These are phyloP conservation scores for Cyberlindnera misumaiensis DNA, from an alignment of 805 yeast genomes.

Conservation along the genomic window DNA sequence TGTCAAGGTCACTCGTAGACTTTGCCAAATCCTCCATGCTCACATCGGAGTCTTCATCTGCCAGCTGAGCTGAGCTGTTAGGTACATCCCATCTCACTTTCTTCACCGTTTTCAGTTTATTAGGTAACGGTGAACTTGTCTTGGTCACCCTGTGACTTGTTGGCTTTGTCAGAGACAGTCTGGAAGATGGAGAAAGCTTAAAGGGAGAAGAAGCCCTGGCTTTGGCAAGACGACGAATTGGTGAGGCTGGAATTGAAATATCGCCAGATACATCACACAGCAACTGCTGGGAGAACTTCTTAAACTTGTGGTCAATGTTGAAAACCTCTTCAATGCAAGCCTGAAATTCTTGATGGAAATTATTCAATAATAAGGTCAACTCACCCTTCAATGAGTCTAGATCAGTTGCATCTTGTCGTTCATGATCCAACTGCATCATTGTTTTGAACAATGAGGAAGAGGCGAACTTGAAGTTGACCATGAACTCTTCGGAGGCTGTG, in stretches of 20 bases:
- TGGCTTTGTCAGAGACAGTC: slow-evolving; percentile 17
- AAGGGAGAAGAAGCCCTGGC: slow-evolving; percentile 19
- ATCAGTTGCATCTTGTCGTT: slow-evolving; percentile 10
- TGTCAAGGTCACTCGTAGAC: slow-evolving; percentile 16
- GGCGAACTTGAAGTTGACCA: slow-evolving; percentile 15
- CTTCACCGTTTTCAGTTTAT: slow-evolving; percentile 24
- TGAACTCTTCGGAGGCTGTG: slow-evolving; percentile 24
- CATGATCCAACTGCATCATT: slow-evolving; percentile 8
- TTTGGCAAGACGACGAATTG: slow-evolving; percentile 18
- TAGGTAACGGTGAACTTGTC: slow-evolving; percentile 12
- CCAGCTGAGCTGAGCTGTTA: slow-evolving; percentile 4
- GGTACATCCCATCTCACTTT: slow-evolving; percentile 44
- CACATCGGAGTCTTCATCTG: slow-evolving; percentile 17
- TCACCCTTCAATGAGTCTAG: slow-evolving; percentile 13
- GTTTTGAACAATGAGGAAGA: slow-evolving; percentile 3
- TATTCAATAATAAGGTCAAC: slow-evolving; percentile 11
- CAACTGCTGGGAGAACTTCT: slow-evolving; percentile 24
- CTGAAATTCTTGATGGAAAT: slow-evolving; percentile 19
- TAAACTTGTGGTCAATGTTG: slow-evolving; percentile 30
- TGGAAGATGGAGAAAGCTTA: slow-evolving; percentile 15
- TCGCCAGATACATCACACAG: slow-evolving; percentile 16
- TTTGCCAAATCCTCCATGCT: slow-evolving; percentile 22
- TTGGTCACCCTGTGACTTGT: slow-evolving; percentile 10
- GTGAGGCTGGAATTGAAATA: slow-evolving; percentile 21
- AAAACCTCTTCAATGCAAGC: slow-evolving; percentile 25